Conservation (phyloP, 257 asterid species). For the Solanum paucissectum region DNA sequence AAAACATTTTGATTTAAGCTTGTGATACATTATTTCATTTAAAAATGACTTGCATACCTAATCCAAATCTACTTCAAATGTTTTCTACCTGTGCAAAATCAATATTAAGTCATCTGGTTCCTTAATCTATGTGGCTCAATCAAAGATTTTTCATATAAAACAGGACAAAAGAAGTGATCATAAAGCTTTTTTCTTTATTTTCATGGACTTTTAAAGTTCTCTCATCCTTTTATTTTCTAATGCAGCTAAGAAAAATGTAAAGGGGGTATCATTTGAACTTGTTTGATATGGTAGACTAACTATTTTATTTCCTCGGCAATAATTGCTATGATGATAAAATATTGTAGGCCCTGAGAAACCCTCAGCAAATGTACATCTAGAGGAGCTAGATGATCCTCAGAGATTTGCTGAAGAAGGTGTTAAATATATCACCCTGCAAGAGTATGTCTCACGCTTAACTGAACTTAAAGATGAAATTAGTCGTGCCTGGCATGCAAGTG, state of each 20-base stretch:
- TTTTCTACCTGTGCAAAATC: background rate
- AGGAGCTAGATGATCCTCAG: constrained; percentile 46
- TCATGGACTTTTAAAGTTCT: background rate
- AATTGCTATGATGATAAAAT: background rate
- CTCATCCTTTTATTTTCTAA: background rate
- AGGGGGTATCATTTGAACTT: background rate
- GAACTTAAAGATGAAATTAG: constrained; percentile 60
- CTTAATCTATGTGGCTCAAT: background rate
- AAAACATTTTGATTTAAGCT: background rate
- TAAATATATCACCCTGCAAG: constrained; percentile 50
- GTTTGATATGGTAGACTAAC: background rate
- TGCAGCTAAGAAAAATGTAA: background rate
- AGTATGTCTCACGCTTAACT: constrained; percentile 49
- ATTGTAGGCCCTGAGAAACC: constrained; percentile 41
- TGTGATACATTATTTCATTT: background rate
- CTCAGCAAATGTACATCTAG: constrained; percentile 35
- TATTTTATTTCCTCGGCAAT: background rate
- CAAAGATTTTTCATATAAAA: background rate
- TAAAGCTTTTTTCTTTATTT: background rate
- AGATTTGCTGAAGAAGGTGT: constrained; percentile 45
- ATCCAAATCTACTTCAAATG: background rate
- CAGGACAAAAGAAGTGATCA: background rate
- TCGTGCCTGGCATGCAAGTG: constrained; percentile 64
- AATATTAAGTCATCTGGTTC: background rate
- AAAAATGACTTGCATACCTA: background rate